Conservation (phyloP, 371 early-diverging fungal genomes). For the Basidiobolus meristosporus region DNA sequence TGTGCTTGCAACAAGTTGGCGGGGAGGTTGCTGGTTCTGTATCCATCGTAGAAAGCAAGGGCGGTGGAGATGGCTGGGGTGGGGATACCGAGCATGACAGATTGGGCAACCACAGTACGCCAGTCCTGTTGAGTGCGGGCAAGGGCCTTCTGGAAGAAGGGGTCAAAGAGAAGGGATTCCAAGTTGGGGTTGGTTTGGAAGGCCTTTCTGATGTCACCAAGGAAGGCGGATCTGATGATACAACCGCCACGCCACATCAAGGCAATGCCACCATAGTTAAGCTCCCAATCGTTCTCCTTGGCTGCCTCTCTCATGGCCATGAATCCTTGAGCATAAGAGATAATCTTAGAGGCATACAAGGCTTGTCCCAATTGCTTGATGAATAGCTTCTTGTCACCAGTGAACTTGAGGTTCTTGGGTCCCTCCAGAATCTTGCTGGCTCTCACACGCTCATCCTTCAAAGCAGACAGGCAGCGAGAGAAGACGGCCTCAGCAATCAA, state of each 20-base stretch:
- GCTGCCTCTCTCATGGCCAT: constrained; percentile 95
- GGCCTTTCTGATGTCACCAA: constrained; percentile 90
- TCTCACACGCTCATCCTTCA: constrained; percentile 83
- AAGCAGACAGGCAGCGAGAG: constrained; percentile 85
- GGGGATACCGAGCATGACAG: constrained; percentile 73
- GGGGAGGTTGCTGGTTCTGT: constrained; percentile 70
- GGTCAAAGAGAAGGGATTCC: constrained; percentile 76
- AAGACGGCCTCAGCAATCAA: constrained; percentile 97
- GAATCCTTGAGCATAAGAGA: constrained; percentile 98
- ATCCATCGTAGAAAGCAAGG: constrained; percentile 91
- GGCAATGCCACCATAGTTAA: constrained; percentile 91
- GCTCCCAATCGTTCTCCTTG: constrained; percentile 80
- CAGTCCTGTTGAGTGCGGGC: constrained; percentile 67
- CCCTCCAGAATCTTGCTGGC: constrained; percentile 75
- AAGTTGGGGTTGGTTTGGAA: constrained; percentile 72
- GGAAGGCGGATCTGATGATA: constrained; percentile 93
- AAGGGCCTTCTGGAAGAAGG: constrained; percentile 85
- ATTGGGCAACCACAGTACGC: constrained; percentile 76
- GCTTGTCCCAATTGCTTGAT: constrained; percentile 80
- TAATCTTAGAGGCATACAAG: too few species aligned
- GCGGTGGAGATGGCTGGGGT: constrained; percentile 85
- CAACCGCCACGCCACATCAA: constrained; percentile 98
- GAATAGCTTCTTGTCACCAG: constrained; percentile 71
- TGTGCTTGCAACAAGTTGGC: constrained; percentile 96
- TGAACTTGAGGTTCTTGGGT: constrained; percentile 30